Conservation (phyloP, 495 filamentous ascomycete genomes). For the Sabuloglossum arenarium region DNA sequence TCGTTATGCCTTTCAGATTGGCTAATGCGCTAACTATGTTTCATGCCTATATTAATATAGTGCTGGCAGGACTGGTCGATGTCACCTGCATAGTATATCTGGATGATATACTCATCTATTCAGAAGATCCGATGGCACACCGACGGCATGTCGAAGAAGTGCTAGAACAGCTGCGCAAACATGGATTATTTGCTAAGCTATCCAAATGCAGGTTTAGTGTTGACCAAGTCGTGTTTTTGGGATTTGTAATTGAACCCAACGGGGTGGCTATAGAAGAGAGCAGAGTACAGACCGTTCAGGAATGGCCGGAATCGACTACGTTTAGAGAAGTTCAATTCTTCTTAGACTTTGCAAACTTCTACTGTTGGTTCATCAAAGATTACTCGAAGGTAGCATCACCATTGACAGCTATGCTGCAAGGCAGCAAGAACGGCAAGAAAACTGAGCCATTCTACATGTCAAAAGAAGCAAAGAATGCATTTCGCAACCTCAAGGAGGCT, state of each 20-base stretch:
- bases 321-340: background rate
- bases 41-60: constrained; percentile 9
- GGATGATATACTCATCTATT: background rate
- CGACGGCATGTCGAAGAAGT: background rate
- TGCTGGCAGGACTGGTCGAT: background rate
- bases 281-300: background rate
- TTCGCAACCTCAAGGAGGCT: background rate
- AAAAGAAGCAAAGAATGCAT: background rate
- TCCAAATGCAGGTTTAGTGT: background rate
- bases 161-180: background rate
- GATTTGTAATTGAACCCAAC: background rate
- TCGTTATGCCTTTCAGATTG: constrained; percentile 9
- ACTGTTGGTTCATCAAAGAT: too few relatives aligned
- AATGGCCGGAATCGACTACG: background rate
- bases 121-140: background rate
- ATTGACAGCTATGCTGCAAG: too few relatives aligned
- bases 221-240: background rate
- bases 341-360: too few relatives aligned
- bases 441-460: background rate
- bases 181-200: too few relatives aligned
- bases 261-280: background rate
- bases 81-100: too few relatives aligned
- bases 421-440: background rate
- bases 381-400: too few relatives aligned
- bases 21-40: constrained; percentile 9